Base-by-base conservation (phyloP, 805 yeast species). In the Ogataea henricii region DNA sequence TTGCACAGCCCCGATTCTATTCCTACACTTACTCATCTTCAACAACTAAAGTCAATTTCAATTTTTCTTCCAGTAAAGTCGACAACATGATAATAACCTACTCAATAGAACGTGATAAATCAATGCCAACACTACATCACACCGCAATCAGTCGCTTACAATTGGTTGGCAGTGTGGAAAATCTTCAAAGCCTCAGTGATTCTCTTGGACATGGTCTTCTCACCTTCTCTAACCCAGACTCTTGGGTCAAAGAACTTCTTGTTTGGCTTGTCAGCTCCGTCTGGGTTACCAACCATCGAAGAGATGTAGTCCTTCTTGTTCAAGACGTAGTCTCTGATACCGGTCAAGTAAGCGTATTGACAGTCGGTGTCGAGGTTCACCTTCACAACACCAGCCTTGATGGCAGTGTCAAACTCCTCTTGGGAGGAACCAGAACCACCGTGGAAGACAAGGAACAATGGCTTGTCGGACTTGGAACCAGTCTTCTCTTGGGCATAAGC, bases 171-270 rank as follows among this genome's bases (percentile, higher is more conserved):
- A 63, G 95, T 78, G 79, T 85, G 90, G 96, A 94, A 94, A 69
- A 88, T 77, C 44, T 73, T 78, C 71, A 94, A 79, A 66, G 96
- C 95, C 72, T 83, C 85, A 54, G 87, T 61, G 67, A 94, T 79
- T 85, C 97, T 89, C 61, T 72, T 76, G 60, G 83, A 61, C 97
- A 94, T 92, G 69, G 97, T 90, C 90, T 90, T 90, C 83, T 94
- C 99, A 82, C 99, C 98, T 79, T 92, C 98, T 83, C 98, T 91
- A 61, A 94, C 97, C 99, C 99, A 94, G 76, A 91, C 98, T 85
- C 99, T 92, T 78, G 99, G 99, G 79, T 94, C 99, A 71, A 89
- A 94, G 89, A 78, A 90, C 81, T 94, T 94, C 91, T 94, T 94
- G 92, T 94, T 94, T 79, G 99, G 99, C 82, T 89, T 88, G 78